These are phyloP conservation scores for Ascochyta viciae-villosae DNA, from an alignment of 2,329 filamentous ascomycete species.

Conservation along the genomic window DNA sequence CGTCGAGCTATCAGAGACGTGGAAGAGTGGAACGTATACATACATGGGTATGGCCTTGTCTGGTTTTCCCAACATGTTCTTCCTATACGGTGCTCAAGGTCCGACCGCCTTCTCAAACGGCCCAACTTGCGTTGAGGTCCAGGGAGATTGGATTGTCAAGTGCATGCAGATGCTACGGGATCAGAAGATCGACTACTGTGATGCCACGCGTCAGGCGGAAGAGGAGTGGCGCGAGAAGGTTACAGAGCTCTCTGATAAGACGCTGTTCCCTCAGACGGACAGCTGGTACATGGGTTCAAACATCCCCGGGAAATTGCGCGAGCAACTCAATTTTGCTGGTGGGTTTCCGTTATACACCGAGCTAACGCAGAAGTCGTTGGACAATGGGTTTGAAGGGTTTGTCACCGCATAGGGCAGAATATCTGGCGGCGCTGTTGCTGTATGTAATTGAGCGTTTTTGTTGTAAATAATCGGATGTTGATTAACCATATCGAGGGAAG, in stretches of 20 bases:
- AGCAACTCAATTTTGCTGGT: conserved; percentile 55
- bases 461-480: neutral
- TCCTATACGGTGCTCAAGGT: conserved; percentile 55
- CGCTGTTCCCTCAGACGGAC: conserved; percentile 44
- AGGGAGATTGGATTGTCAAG: conserved; percentile 56
- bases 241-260: conserved; percentile 51
- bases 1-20: conserved; percentile 48
- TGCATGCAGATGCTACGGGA: conserved; percentile 49
- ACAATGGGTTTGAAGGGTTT: conserved; percentile 47
- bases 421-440: neutral
- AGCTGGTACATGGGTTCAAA: conserved; percentile 54
- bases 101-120: conserved; percentile 57
- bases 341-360: conserved; percentile 52
- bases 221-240: conserved; percentile 52
- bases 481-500: too few species aligned
- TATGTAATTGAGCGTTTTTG: neutral
- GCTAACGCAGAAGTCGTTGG: conserved; percentile 48
- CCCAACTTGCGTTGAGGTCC: conserved; percentile 54
- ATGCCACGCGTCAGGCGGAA: conserved; percentile 52
- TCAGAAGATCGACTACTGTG: conserved; percentile 50
- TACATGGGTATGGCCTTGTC: conserved; percentile 53
- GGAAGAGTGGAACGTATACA: conserved; percentile 51
- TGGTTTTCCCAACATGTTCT: conserved; percentile 42
- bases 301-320: conserved; percentile 54
- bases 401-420: conserved; percentile 33